Conservation (phyloP, 2,329 filamentous ascomycete genomes). For the Claviceps sorghi region DNA sequence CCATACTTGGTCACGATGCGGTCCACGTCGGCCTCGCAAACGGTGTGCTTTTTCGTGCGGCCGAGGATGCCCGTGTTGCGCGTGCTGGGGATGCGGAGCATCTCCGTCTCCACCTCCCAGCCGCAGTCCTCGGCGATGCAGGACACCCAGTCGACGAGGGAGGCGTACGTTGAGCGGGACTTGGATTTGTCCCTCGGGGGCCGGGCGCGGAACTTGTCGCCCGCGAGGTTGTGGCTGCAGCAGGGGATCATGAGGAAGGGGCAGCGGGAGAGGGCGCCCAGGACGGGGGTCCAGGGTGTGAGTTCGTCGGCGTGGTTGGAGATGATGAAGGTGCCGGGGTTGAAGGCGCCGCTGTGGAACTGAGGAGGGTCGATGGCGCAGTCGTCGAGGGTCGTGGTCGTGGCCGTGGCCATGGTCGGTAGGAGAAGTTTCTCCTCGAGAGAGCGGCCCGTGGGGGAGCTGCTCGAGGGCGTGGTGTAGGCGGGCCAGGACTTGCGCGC, state of each 20-base stretch:
- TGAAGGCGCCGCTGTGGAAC: conserved; percentile 51
- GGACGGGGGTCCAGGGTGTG: conserved; percentile 85
- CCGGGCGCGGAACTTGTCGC: conserved; percentile 56
- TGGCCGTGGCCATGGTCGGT: conserved; percentile 23
- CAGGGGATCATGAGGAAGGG: conserved; percentile 91
- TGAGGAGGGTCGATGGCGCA: conserved; percentile 3
- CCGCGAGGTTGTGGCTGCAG: conserved; percentile 78
- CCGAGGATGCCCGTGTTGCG: conserved; percentile 74
- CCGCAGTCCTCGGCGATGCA: conserved; percentile 57
- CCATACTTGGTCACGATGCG: conserved; percentile 36
- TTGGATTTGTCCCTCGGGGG: conserved; percentile 35
- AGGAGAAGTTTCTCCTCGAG: conserved; percentile 35
- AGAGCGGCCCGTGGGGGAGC: conserved; percentile 16
- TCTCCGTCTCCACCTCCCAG: conserved; percentile 65
- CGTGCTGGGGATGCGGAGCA: conserved; percentile 83
- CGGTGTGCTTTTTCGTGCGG: conserved; percentile 7
- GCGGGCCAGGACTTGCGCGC: conserved; percentile 68
- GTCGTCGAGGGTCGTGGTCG: neutral
- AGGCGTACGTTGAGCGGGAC: conserved; percentile 60
- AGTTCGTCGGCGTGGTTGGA: conserved; percentile 96
- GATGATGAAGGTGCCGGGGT: conserved; percentile 70
- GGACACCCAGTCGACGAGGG: conserved; percentile 65
- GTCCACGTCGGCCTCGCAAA: conserved; percentile 19
- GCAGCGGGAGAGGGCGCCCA: conserved; percentile 59
- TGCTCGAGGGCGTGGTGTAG: conserved; percentile 34